Conservation (phyloP, 441 rosid species). For the Adansonia gregorii region DNA sequence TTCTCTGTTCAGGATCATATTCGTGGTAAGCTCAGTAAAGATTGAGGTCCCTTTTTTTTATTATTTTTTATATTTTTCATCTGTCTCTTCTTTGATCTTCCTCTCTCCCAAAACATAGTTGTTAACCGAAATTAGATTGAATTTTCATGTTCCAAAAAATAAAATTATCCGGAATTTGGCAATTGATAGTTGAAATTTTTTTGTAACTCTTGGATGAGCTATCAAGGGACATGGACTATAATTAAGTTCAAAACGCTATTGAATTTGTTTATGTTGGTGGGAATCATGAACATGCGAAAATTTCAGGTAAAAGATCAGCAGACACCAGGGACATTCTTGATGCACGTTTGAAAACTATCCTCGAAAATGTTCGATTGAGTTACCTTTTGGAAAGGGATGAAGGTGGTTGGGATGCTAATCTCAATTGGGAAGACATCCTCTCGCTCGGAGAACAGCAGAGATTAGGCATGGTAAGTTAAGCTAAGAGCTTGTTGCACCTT, state of each 20-base stretch:
- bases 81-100: neutral
- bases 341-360: constrained; percentile 63
- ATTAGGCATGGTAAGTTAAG: constrained; percentile 82
- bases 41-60: neutral
- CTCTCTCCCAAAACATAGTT: neutral
- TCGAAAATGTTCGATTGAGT: constrained; percentile 81
- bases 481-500: constrained; percentile 5
- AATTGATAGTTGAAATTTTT: neutral
- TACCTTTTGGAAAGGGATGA: constrained; percentile 92
- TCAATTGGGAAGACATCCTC: constrained; percentile 90
- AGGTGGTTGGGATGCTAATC: constrained; percentile 84
- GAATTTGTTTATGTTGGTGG: neutral
- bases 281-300: constrained; percentile 23
- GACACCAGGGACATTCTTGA: constrained; percentile 58
- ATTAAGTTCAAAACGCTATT: constrained; percentile 8
- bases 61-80: neutral
- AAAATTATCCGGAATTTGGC: constrained; percentile 15
- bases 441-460: constrained; percentile 99
- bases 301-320: constrained; percentile 53
- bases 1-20: neutral
- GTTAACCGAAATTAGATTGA: neutral
- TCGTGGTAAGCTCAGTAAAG: neutral
- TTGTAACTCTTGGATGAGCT: neutral
- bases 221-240: constrained; percentile 12
- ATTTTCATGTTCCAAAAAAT: neutral